Percentiles rank a stretch among this genome's conserved stretches.
Conservation (phyloP, 2,329 filamentous ascomycete species). For the Penicillium hesseltinei region DNA sequence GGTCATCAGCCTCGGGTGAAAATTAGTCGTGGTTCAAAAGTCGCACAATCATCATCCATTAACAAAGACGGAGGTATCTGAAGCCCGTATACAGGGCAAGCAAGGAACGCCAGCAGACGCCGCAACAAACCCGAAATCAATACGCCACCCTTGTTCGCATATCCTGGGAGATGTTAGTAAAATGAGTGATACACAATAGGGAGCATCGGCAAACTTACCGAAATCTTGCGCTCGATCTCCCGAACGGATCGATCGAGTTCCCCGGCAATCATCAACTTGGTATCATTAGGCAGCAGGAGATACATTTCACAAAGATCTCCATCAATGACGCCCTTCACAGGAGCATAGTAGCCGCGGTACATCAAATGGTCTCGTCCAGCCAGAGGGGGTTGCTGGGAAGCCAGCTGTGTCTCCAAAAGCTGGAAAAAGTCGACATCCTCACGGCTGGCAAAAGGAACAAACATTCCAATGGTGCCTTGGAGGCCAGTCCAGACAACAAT, state of each 20-base stretch:
- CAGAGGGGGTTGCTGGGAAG: conserved; percentile 80
- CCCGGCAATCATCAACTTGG: conserved; percentile 91
- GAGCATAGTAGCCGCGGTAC: conserved; percentile 92
- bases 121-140: conserved; percentile 33
- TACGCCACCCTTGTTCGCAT: conserved; percentile 59
- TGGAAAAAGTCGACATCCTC: conserved; percentile 99
- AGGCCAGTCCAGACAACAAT: conserved; percentile 91
- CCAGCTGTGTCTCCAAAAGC: conserved; percentile 81
- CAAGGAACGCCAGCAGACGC: conserved; percentile 27
- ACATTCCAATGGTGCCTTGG: conserved; percentile 88
- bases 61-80: conserved; percentile 25
- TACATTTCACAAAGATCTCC: conserved; percentile 95
- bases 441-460: conserved; percentile 86
- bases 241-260: conserved; percentile 87
- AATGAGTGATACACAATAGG: background rate
- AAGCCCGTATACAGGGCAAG: conserved; percentile 22
- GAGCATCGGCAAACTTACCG: conserved; percentile 46
- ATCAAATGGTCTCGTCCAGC: conserved; percentile 93
- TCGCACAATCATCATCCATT: conserved; percentile 20
- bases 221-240: conserved; percentile 96
- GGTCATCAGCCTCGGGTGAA: background rate
- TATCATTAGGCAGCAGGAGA: conserved; percentile 76
- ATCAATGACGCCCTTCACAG: conserved; percentile 94
- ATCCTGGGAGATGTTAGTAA: conserved; percentile 42
- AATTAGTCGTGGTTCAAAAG: conserved; percentile 7